Conservation (phyloP, 106 monocot species). For the Vanilla planifolia region DNA sequence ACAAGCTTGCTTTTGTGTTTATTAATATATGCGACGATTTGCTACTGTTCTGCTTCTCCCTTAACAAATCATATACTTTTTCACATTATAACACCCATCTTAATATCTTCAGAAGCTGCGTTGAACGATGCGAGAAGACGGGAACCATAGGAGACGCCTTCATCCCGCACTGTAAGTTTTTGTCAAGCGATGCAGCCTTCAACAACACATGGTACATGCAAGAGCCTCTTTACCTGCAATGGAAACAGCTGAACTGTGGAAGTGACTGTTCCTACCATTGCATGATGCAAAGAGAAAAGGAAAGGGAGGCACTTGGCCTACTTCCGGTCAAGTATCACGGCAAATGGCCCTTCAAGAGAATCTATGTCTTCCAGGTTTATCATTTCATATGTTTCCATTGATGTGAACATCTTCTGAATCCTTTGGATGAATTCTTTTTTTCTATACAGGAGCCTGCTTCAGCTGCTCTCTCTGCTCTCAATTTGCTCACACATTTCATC, state of each 20-base stretch:
- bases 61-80: neutral
- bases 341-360: conserved; percentile 85
- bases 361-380: conserved; percentile 76
- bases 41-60: neutral
- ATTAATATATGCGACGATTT: too few relatives aligned
- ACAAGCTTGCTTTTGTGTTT: too few relatives aligned
- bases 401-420: too few relatives aligned
- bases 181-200: conserved; percentile 18
- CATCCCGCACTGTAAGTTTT: conserved; percentile 36
- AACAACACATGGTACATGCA: conserved; percentile 51
- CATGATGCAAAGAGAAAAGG: conserved; percentile 63
- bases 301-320: conserved; percentile 57
- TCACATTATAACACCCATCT: neutral
- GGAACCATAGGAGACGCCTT: conserved; percentile 28
- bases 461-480: conserved; percentile 71
- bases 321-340: conserved; percentile 91
- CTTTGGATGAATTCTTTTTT: too few relatives aligned
- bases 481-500: conserved; percentile 74
- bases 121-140: conserved; percentile 39
- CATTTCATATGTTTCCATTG: neutral
- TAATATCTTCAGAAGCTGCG: conserved; percentile 33
- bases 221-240: conserved; percentile 48
- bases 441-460: conserved; percentile 75
- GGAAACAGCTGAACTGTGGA: conserved; percentile 51
- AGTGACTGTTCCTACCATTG: conserved; percentile 60